Evolutionary conservation across 768 basidiomycete species (phyloP).

Genomic region (Sistotremastrum suecicum): DNA sequence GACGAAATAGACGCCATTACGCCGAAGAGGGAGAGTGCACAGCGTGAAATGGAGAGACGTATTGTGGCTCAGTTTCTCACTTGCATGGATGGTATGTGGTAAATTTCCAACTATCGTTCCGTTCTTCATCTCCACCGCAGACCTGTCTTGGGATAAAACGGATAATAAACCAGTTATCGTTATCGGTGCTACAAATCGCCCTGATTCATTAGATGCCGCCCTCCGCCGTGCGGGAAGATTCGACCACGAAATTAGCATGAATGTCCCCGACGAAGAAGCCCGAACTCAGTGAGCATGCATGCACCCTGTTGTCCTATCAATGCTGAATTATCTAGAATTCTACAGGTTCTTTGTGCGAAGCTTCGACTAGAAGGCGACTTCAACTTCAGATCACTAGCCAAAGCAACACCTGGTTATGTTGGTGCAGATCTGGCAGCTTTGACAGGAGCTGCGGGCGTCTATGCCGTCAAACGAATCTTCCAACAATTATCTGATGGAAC

Average conservation of each 20-base stretch:
- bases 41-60: conserved; percentile 94
- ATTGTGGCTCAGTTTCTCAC: conserved; percentile 97
- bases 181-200: conserved; percentile 92
- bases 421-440: conserved; percentile 88
- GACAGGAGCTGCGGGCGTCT: conserved; percentile 87
- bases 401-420: conserved; percentile 93
- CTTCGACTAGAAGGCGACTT: conserved; percentile 80
- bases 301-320: background rate
- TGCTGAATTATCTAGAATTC: conserved; percentile 42
- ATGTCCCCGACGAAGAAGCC: conserved; percentile 85
- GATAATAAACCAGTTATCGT: conserved; percentile 89
- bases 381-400: conserved; percentile 73
- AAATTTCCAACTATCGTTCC: background rate
- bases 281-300: conserved; percentile 59
- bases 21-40: conserved; percentile 93
- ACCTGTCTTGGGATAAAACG: conserved; percentile 90
- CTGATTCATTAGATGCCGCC: conserved; percentile 89
- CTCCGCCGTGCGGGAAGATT: conserved; percentile 88
- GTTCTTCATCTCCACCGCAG: conserved; percentile 25
- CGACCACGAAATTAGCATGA: conserved; percentile 96
- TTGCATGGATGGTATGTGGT: conserved; percentile 85
- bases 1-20: conserved; percentile 98
- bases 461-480: conserved; percentile 95
- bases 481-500: conserved; percentile 54
- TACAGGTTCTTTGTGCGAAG: conserved; percentile 72